Evolutionary conservation across 768 basidiomycete genomes (phyloP), one percentile per base, ranked within the genome.

Genomic region (Trametes cinnabarina): DNA sequence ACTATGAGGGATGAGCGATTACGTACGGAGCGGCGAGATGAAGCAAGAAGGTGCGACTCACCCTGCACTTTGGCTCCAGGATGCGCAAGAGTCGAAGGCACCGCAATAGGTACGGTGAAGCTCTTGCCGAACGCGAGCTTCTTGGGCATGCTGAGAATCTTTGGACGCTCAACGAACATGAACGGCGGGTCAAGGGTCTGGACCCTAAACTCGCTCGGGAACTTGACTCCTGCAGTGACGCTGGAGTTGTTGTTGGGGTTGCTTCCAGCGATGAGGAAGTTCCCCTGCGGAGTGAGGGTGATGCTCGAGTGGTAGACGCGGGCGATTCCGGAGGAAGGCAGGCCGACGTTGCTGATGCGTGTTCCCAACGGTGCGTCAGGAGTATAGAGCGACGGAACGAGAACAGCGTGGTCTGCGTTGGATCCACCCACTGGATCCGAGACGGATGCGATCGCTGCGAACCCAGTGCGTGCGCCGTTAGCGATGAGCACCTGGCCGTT

Each of bases 111-210:
- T n/a, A 91, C 72, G 59, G 77, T 66, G 55, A 80, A 75, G 32
- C 65, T 73, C 66, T 81, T 66, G 62, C 77, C 76, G 69, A 82
- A 83, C 12, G 68, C 65, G n/a, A 89, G 64, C 43, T 65, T 72
- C 30, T 67, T 62, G 12, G 55, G 80, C 71, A 9, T 63, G 32
- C 34, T 47, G 9, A 68, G 46, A 34, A 87, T 77, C 51, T 72
- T 67, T 11, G 89, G 94, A 37, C 92, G 79, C 17, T 78, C 66
- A 61, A 72, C 73, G 20, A 71, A 68, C 83, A 90, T 85, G 69
- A 95, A 98, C 32, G 90, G 89, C 0, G 96, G 95, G 59, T 79
- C 79, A 63, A 96, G 78, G 79, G 87, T 86, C 69, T 97, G 94
- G 32, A 93, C 88, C 47, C 92, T 79, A 69, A 95, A 95, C 70